Evolutionary conservation across 2,329 filamentous ascomycete species (phyloP), one percentile per base, ranked within the genome.

Genomic region (Cyanodermella asteris): DNA sequence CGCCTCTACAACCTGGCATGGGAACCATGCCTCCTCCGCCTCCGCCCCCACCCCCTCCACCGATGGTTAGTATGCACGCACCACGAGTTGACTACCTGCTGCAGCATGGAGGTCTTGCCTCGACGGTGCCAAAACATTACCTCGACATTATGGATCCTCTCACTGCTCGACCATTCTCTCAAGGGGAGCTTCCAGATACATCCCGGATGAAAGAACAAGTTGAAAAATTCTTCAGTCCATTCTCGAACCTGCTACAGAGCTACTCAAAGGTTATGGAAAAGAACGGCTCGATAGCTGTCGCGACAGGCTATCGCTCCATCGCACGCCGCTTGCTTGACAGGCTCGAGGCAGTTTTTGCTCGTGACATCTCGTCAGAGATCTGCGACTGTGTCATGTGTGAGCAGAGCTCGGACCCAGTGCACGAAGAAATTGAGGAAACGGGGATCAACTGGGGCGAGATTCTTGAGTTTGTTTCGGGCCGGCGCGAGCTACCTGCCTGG

Each of bases 361-460:
- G 87, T 31, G 84, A 94, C 41, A 71, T 97, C 18, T 82, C 82
- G 0, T 70, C 70, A 0, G 71, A 91, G 39, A 69, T 72, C n/a
- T 94, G 84, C 44, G 55, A 59, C 21, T 94, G 84, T 45, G 56
- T 87, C 28, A 77, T 93, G 58, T 94, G 84, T 42, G 65, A 72
- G 8, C 27, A 33, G 20, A 16, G 23, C 13, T 30, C 24, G 11
- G 22, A 28, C 23, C 55, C 50, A 8, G 51, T 51, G 4, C 52
- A 64, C 18, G 61, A 70, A 18, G 63, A 72, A 10, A 39, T 50
- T 24, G 49, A 61, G 15, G 52, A 54, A 18, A 64, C 69, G 33
- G 82, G 81, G 3, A 59, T 93, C 16, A 87, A 78, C 33, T 97
- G 84, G 84, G 84, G 87, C 7, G 84, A 94, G 43, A 81, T 94